These are phyloP conservation scores for Eucalyptus globulus DNA, from an alignment of 345 rosid genomes.

Conservation along the genomic window DNA sequence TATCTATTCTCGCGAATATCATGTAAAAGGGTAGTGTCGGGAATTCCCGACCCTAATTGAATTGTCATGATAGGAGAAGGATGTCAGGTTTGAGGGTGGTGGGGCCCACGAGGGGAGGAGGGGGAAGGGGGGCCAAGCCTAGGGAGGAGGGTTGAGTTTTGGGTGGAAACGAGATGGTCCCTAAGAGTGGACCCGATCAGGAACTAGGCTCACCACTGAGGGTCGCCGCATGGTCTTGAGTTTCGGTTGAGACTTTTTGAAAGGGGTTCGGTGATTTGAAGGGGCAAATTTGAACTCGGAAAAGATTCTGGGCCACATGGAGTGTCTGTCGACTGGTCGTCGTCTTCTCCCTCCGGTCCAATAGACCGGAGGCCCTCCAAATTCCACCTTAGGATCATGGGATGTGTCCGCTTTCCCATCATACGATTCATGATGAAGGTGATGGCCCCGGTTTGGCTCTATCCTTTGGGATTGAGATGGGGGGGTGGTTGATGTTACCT, in stretches of 20 bases:
- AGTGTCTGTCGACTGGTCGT: neutral
- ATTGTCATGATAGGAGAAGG: neutral
- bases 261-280: neutral
- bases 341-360: neutral
- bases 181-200: neutral
- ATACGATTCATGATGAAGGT: neutral
- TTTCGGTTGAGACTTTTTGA: neutral
- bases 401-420: neutral
- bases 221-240: constrained; percentile 28
- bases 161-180: neutral
- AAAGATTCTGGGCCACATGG: constrained; percentile 2
- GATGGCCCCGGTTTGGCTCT: neutral
- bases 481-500: neutral
- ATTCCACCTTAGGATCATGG: neutral
- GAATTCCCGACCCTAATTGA: neutral
- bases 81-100: neutral
- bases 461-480: neutral
- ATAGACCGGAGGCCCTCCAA: neutral
- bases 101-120: neutral
- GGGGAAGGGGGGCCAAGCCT: neutral
- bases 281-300: neutral
- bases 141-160: neutral
- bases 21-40: neutral
- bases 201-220: constrained; percentile 9
- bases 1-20: neutral